These are phyloP conservation scores for Apiospora hydei DNA, from an alignment of 2,329 filamentous ascomycete species.

Conservation along the genomic window DNA sequence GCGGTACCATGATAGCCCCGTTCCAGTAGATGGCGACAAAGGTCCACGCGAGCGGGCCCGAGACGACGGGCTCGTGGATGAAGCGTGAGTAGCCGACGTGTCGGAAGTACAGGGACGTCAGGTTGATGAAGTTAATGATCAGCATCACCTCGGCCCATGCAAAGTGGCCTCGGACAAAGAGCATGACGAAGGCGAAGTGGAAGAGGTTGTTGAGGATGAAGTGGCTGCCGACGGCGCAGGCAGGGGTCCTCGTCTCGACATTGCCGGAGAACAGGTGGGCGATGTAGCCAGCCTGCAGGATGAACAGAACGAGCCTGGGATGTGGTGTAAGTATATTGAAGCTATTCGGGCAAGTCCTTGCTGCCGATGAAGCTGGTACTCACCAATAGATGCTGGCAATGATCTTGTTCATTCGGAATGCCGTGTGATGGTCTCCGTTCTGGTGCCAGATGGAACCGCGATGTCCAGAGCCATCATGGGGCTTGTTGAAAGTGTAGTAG, in stretches of 20 bases:
- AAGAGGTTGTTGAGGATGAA: constrained; percentile 88
- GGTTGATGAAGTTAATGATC: constrained; percentile 82
- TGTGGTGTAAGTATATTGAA: constrained; percentile 1
- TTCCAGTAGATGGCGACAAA: constrained; percentile 90
- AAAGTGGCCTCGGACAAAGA: constrained; percentile 81
- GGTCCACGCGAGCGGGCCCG: constrained; percentile 84
- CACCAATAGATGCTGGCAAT: constrained; percentile 80
- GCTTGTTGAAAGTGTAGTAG: constrained; percentile 74
- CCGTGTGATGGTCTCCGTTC: constrained; percentile 69
- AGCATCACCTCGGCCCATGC: constrained; percentile 78
- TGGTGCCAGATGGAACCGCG: constrained; percentile 77
- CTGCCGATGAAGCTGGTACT: constrained; percentile 28
- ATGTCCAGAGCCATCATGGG: constrained; percentile 66
- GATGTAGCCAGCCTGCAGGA: constrained; percentile 79
- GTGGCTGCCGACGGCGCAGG: constrained; percentile 81
- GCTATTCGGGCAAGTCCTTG: neutral
- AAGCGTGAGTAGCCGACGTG: constrained; percentile 74
- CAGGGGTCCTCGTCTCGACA: constrained; percentile 67
- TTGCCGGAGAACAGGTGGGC: constrained; percentile 77
- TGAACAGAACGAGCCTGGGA: constrained; percentile 72
- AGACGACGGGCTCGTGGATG: constrained; percentile 78
- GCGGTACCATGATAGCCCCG: constrained; percentile 80
- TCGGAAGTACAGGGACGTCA: constrained; percentile 80
- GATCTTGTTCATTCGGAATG: constrained; percentile 75
- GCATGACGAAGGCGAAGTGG: constrained; percentile 81